A percentile compares a stretch with the other conserved stretches of the same genome.
Conservation (phyloP, 495 filamentous ascomycete species). For the Geoglossum glabrum region DNA sequence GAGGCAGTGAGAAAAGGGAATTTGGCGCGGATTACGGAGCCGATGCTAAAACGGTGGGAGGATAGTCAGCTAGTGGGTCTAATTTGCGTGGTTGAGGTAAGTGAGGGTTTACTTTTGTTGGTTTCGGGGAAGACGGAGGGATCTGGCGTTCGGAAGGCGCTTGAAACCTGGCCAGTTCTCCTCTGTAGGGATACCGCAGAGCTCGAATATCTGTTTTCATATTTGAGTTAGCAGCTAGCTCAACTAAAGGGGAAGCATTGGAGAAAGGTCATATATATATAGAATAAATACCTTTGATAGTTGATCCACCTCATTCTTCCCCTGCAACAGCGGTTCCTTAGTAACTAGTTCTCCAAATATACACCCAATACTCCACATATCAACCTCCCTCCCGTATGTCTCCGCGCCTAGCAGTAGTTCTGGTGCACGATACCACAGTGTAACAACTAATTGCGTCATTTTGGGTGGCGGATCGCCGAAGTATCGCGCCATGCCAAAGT, state of each 20-base stretch:
- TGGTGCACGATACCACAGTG: conserved; percentile 88
- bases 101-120: conserved; percentile 14
- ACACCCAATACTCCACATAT: conserved; percentile 93
- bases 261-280: not conserved
- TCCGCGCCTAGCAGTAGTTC: conserved; percentile 73
- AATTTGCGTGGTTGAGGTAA: conserved; percentile 33
- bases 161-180: conserved; percentile 74
- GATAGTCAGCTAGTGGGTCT: conserved; percentile 50
- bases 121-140: conserved; percentile 50
- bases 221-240: not conserved
- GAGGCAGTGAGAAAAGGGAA: conserved; percentile 68
- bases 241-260: not conserved
- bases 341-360: conserved; percentile 85
- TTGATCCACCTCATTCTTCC: conserved; percentile 88
- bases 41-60: conserved; percentile 8
- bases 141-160: conserved; percentile 72
- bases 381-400: conserved; percentile 56
- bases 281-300: conserved; percentile 29
- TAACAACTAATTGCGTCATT: conserved; percentile 86
- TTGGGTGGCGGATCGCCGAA: conserved; percentile 57
- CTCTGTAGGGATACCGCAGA: conserved; percentile 78
- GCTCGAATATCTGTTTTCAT: conserved; percentile 49
- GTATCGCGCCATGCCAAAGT: conserved; percentile 94
- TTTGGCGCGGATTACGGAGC: conserved; percentile 37
- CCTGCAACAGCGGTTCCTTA: conserved; percentile 69